Conservation (phyloP, 441 rosid genomes). For the Gossypium schwendimanii region DNA sequence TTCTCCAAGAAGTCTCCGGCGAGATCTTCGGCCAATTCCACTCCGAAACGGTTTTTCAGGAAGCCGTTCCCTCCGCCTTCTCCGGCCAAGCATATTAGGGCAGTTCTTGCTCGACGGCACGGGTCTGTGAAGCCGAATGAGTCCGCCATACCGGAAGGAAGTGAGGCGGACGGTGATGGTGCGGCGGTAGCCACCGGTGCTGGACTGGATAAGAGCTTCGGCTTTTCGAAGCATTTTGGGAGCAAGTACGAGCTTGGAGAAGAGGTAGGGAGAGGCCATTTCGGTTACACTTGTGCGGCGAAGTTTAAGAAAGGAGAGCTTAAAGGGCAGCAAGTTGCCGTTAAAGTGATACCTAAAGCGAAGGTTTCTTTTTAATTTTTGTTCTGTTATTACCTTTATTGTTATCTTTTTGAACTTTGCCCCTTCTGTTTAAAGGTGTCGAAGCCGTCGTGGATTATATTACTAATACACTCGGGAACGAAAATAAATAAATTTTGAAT, state of each 20-base stretch:
- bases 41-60: conserved; percentile 69
- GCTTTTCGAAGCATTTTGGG: conserved; percentile 71
- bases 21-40: conserved; percentile 79
- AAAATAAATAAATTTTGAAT: neutral
- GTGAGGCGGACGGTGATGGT: conserved; percentile 42
- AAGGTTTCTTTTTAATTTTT: conserved; percentile 39
- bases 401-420: neutral
- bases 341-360: conserved; percentile 79
- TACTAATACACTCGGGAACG: neutral
- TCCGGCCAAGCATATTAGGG: conserved; percentile 80
- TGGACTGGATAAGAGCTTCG: conserved; percentile 73
- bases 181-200: conserved; percentile 3
- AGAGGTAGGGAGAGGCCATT: conserved; percentile 87
- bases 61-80: conserved; percentile 88
- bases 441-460: neutral
- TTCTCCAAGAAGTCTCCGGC: conserved; percentile 91
- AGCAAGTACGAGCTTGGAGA: conserved; percentile 80
- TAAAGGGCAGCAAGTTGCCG: conserved; percentile 81
- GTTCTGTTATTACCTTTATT: neutral
- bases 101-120: conserved; percentile 70
- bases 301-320: conserved; percentile 83
- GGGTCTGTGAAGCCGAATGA: conserved; percentile 82
- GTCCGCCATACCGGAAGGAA: conserved; percentile 63
- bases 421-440: neutral
- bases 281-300: conserved; percentile 79